Base-by-base conservation (phyloP, 306 rosid species). In the Malus fusca region DNA sequence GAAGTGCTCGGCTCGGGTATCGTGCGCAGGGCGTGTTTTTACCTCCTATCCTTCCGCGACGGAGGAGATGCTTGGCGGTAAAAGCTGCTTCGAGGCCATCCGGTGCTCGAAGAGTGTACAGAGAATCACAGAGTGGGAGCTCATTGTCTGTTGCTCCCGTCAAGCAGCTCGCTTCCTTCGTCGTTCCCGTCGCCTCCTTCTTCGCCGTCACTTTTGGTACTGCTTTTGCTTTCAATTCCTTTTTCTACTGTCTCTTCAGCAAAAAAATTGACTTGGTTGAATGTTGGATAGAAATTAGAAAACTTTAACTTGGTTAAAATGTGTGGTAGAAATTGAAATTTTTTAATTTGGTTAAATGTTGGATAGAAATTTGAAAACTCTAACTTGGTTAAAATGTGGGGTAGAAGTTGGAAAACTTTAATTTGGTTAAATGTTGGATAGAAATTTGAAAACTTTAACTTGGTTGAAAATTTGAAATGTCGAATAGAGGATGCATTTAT, bases 171-270 rank as follows among this genome's bases (percentile, higher is more conserved):
- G 88, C 90, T 28, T 86, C 90, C 23, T 44, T 73, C 72, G 90
- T 82, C 40, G 82, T 79, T 22, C 97, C 99, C 7, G 87, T 87
- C 64, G 99, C 92, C 59, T 75, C 71, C 3, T 80, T 92, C 78
- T 69, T 92, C 63, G 91, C 83, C 28, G 66, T 86, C 80, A 87
- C 96, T 80, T 87, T 92, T 42, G 97, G 99, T 95, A 92, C 28
- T 28, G 68, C 18, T 71, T 76, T 77, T 55, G 56, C 71, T 40
- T 72, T 66, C 68, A 22, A 52, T 25, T 35, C 8, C 30, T 14
- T 40, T 42, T 10, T 13, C 26, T 26, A 40, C 52, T 14, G 28
- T 43, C 62, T 25, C 10, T 30, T 68, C 8, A 35, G 43, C 14
- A 28, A 23, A 21, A 69, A 7, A 14, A 73, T 66, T n/a, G 13